Conservation (phyloP, 441 rosid genomes). For the Eutrema salsugineum region DNA sequence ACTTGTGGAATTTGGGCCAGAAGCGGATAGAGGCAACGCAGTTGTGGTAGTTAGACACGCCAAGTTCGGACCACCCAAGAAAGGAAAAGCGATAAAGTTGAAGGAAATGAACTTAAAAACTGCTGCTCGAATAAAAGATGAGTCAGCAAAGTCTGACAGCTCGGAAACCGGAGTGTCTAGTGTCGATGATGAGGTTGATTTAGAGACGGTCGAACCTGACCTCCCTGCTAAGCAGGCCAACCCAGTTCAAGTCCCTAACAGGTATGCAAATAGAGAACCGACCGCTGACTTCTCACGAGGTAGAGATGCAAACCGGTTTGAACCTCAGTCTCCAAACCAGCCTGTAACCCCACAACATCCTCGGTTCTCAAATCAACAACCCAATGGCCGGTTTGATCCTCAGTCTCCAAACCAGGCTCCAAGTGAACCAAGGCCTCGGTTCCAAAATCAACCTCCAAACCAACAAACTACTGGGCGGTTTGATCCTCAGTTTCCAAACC, state of each 20-base stretch:
- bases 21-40: slow-evolving; percentile 57
- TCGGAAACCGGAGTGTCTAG: slow-evolving; percentile 34
- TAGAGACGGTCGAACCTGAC: slow-evolving; percentile 4
- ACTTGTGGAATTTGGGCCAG: slow-evolving; percentile 70
- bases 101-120: slow-evolving; percentile 34
- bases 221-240: neutral
- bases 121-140: slow-evolving; percentile 24
- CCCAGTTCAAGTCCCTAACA: slow-evolving; percentile 31
- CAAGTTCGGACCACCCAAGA: slow-evolving; percentile 79
- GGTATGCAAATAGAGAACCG: slow-evolving; percentile 48
- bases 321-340: slow-evolving; percentile 33
- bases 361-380: slow-evolving; percentile 20
- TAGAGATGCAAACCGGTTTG: slow-evolving; percentile 37
- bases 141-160: slow-evolving; percentile 17
- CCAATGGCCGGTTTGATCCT: slow-evolving; percentile 1
- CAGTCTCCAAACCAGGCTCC: slow-evolving; percentile 16
- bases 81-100: slow-evolving; percentile 47
- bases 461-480: neutral
- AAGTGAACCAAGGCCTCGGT: neutral
- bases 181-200: slow-evolving; percentile 19
- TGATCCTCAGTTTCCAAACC: neutral
- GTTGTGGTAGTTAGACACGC: slow-evolving; percentile 65
- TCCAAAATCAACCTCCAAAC: slow-evolving; percentile 6
- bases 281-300: slow-evolving; percentile 30
- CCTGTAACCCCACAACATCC: slow-evolving; percentile 11